Evolutionary conservation across 2,329 filamentous ascomycete species (phyloP), one percentile per base, ranked within the genome.

Genomic region (Leptodontidium sp.): DNA sequence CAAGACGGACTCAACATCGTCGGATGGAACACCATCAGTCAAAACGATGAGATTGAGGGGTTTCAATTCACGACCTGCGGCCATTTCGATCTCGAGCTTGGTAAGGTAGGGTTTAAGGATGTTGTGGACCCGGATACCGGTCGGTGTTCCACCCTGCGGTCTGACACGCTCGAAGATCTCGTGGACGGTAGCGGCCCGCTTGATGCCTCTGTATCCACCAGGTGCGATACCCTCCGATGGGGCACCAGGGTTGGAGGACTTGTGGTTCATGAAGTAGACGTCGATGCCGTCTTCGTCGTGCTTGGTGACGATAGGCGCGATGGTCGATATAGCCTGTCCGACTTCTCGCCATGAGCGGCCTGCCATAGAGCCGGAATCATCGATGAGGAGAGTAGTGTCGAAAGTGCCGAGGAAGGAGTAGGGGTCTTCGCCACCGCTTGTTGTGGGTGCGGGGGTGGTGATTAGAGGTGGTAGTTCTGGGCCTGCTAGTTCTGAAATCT

Each of bases 1-100:
- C 59, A 98, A 88, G 32, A 90, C 84, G 8, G 84, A 84, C 78
- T 94, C 91, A 0, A 91, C 89, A 72, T 97, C 93, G 78, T 98
- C 94, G 0, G 85, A 89, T 0, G 96, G 90, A 50, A 85, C 88
- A 5, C 96, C 96, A 78, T 98, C 95, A 0, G 96, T 98, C 76
- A 98, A 92, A 71, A 97, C 90, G 75, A 98, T 97, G 78, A 98
- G 86, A 77, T 98, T 98, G 59, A 97, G 82, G 0, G 94, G 93
- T 77, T 93, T 94, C 26, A 91, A 84, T 15, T 81, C 79, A 3
- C 79, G 80, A 4, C 76, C 73, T 0, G 78, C 76, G 29, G 70
- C 62, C 21, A 74, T 61, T 59, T 80, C 79, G 0, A 75, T 77
- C 73, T 87, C 82, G 72, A 89, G 87, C 29, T 82, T 78, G 15